phyloP scores from a whole-genome alignment of 2,329 filamentous ascomycete genomes.

The Endoconidiophora polonica region DNA sequence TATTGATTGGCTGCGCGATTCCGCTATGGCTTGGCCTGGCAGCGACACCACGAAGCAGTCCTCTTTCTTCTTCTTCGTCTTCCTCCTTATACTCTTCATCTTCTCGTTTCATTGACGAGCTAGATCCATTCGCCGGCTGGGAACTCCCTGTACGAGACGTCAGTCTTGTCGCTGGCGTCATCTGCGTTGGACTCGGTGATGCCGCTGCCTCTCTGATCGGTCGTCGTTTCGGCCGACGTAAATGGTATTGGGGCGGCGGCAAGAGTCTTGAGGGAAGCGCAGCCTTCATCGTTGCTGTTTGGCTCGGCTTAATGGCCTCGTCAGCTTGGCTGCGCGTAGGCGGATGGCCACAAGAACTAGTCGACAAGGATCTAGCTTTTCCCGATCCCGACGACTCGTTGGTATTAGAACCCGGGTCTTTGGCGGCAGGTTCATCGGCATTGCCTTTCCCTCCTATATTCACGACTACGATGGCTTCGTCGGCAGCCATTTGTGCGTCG shows the following conservation, averaged over 20 bases:
- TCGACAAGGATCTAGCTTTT: slow-evolving; percentile 27
- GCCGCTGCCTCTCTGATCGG: slow-evolving; percentile 84
- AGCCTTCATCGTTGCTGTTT: slow-evolving; percentile 71
- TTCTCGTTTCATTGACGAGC: no score
- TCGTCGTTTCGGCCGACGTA: slow-evolving; percentile 65
- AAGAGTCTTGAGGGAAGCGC: slow-evolving; percentile 82
- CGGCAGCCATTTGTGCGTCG: slow-evolving; percentile 42
- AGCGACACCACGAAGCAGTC: slow-evolving; percentile 38
- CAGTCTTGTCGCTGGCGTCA: slow-evolving; percentile 79
- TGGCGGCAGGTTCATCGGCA: slow-evolving; percentile 20
- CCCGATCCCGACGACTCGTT: no score
- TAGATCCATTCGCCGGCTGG: slow-evolving; percentile 40
- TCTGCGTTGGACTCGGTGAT: slow-evolving; percentile 91
- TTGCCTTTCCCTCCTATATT: no score
- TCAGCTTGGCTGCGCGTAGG: slow-evolving; percentile 62
- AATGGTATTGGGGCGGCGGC: slow-evolving; percentile 94
- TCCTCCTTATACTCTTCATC: no score
- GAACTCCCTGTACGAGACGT: slow-evolving; percentile 57
- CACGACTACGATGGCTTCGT: no score
- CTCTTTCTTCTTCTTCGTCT: slow-evolving; percentile 30
- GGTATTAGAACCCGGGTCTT: no score
- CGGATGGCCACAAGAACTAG: slow-evolving; percentile 41
- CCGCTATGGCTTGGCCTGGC: slow-evolving; percentile 82
- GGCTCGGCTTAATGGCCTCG: slow-evolving; percentile 51
- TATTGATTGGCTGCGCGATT: slow-evolving; percentile 86